A percentile compares a stretch with the other conserved stretches of the same genome.
phyloP scores from a whole-genome alignment of 2,329 filamentous ascomycete species.

The Aspergillus sp. region DNA sequence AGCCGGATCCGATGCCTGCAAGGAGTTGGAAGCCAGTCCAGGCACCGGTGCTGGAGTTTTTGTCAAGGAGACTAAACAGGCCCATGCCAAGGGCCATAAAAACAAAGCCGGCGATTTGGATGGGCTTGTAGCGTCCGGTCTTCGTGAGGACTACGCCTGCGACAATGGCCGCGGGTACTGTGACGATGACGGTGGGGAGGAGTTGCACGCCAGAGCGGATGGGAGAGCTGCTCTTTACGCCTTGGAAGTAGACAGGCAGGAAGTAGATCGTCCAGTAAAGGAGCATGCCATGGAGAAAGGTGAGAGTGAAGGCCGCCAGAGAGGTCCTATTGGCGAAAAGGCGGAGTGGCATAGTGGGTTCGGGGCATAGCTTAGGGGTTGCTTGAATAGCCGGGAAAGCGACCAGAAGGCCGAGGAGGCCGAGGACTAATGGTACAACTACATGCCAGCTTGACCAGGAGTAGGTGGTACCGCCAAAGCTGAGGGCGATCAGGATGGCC shows the following conservation, averaged over 20 bases:
- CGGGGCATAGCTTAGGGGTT: constrained; percentile 5
- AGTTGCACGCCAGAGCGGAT: constrained; percentile 32
- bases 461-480: constrained; percentile 31
- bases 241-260: constrained; percentile 51
- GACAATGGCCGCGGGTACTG: constrained; percentile 29
- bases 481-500: constrained; percentile 31
- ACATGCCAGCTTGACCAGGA: constrained; percentile 32
- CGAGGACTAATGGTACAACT: constrained; percentile 29
- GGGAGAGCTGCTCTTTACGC: constrained; percentile 38
- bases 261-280: constrained; percentile 29
- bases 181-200: constrained; percentile 27
- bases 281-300: constrained; percentile 19
- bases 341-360: constrained; percentile 44
- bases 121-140: constrained; percentile 33
- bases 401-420: constrained; percentile 20
- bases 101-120: constrained; percentile 32
- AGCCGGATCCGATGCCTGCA: constrained; percentile 25
- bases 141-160: constrained; percentile 33
- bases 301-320: background rate
- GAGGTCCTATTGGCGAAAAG: constrained; percentile 49
- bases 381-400: constrained; percentile 20
- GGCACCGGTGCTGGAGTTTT: constrained; percentile 22
- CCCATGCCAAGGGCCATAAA: constrained; percentile 29
- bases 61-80: constrained; percentile 28
- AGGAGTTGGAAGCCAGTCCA: constrained; percentile 35